A percentile compares a stretch with the other conserved stretches of the same genome.
Evolutionary conservation across 345 rosid genomes (phyloP).

Genomic region (Geranium brycei): DNA sequence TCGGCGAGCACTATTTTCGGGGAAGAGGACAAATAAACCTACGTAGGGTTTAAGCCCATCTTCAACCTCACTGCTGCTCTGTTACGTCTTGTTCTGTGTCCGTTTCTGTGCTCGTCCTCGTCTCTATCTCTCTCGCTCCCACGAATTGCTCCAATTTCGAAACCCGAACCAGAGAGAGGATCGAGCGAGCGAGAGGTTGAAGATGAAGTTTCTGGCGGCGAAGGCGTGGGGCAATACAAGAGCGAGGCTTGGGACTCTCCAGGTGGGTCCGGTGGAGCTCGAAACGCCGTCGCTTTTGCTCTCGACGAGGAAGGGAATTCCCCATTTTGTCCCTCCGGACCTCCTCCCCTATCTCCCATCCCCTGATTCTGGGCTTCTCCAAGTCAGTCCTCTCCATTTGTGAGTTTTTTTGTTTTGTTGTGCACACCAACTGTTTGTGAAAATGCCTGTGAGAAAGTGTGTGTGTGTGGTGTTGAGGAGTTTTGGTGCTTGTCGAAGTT

Average conservation of each 20-base stretch:
- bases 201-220: conserved; percentile 39
- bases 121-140: neutral
- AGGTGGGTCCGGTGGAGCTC: conserved; percentile 27
- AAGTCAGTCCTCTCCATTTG: conserved; percentile 70
- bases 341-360: conserved; percentile 50
- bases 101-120: no score
- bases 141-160: neutral
- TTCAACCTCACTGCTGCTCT: no score
- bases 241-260: conserved; percentile 41
- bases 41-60: no score
- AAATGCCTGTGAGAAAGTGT: neutral
- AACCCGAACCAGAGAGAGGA: neutral
- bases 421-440: neutral
- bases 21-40: no score
- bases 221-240: conserved; percentile 38
- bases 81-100: no score
- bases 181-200: neutral
- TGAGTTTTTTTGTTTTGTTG: conserved; percentile 16
- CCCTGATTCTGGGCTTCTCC: conserved; percentile 51
- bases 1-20: no score
- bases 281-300: conserved; percentile 67
- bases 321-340: conserved; percentile 58
- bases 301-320: conserved; percentile 58
- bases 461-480: no score
- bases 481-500: no score